phyloP scores from a whole-genome alignment of 2,329 filamentous ascomycete species.

The Beauveria australis region DNA sequence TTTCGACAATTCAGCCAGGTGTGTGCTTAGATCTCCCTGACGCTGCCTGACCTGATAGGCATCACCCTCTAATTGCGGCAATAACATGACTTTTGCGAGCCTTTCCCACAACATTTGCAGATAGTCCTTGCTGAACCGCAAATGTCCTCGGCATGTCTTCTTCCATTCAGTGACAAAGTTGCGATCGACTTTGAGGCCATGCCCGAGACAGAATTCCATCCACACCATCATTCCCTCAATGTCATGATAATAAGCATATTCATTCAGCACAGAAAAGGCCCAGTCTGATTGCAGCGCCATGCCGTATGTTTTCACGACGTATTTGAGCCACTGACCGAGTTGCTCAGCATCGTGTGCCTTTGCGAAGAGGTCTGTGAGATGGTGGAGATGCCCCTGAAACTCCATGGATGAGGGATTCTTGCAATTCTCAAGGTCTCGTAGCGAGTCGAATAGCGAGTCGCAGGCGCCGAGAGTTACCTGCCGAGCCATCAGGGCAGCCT shows the following conservation, averaged over 20 bases:
- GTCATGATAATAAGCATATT: slow-evolving; percentile 22
- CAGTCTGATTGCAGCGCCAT: slow-evolving; percentile 22
- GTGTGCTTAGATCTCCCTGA: not conserved
- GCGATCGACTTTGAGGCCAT: slow-evolving; percentile 22
- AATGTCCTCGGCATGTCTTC: slow-evolving; percentile 3
- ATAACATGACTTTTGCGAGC: not conserved
- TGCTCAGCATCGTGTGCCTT: slow-evolving; percentile 19
- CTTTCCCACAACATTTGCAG: not conserved
- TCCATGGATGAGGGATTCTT: not conserved
- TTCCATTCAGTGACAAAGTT: slow-evolving; percentile 20
- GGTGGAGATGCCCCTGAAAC: not conserved
- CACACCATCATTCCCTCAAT: slow-evolving; percentile 21
- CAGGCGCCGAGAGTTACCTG: not conserved
- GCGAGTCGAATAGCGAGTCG: not conserved
- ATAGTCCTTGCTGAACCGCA: not conserved
- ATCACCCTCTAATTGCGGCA: not conserved
- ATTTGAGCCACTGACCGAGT: slow-evolving; percentile 22
- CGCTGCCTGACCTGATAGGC: not conserved
- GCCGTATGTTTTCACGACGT: slow-evolving; percentile 18
- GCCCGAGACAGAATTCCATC: slow-evolving; percentile 24
- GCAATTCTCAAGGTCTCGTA: not conserved
- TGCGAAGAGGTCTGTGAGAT: slow-evolving; percentile 14
- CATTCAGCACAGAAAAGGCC: slow-evolving; percentile 23
- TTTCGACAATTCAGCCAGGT: not conserved
- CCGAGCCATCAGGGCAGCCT: slow-evolving; percentile 2